These are phyloP conservation scores for Chlorella sp. DNA, from an alignment of 139 green algal genomes.

Conservation along the genomic window DNA sequence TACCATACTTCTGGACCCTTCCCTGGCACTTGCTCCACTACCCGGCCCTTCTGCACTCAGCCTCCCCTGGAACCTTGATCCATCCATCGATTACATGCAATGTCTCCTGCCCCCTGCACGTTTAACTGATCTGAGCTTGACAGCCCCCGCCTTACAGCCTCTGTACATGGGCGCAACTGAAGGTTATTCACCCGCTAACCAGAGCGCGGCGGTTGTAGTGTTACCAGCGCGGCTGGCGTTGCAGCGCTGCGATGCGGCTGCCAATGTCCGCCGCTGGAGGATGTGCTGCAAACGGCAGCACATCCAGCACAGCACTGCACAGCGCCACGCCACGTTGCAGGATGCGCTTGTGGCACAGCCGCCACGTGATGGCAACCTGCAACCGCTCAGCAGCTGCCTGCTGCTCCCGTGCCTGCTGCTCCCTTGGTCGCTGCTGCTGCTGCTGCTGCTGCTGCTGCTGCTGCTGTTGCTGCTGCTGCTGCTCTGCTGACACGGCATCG, in stretches of 20 bases:
- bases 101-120: neutral
- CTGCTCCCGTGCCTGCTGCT: too few relatives aligned
- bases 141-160: too few relatives aligned
- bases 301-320: conserved; percentile 8
- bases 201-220: too few relatives aligned
- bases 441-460: neutral
- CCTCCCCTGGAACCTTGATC: too few relatives aligned
- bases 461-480: neutral
- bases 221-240: conserved; percentile 6
- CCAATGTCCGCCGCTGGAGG: neutral
- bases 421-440: too few relatives aligned
- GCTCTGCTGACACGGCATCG: neutral
- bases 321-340: neutral
- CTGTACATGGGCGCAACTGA: too few relatives aligned
- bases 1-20: too few relatives aligned
- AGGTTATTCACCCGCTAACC: too few relatives aligned
- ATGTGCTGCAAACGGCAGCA: neutral
- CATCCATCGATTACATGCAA: neutral
- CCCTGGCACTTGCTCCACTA: too few relatives aligned
- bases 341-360: conserved; percentile 23
- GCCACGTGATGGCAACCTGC: conserved; percentile 18
- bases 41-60: too few relatives aligned
- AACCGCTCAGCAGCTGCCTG: neutral
- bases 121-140: neutral
- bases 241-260: neutral